phyloP scores from a whole-genome alignment of 2,329 filamentous ascomycete species.

The Didymella exigua region DNA sequence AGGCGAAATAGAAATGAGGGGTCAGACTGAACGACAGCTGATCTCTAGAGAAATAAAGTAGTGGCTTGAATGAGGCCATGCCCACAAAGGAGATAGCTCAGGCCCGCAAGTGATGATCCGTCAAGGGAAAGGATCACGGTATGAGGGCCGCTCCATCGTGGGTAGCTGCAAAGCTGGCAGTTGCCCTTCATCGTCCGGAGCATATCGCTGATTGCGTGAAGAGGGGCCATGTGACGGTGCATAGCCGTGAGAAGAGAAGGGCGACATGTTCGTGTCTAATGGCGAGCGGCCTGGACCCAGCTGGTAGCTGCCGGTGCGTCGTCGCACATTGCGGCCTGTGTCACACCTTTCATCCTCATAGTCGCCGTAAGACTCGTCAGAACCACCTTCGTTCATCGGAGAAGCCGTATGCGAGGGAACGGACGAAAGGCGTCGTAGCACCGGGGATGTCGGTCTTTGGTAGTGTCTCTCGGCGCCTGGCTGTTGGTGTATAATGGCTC shows the following conservation, averaged over 20 bases:
- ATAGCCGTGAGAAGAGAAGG: conserved; percentile 28
- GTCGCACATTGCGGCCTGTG: conserved; percentile 45
- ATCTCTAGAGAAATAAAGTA: background rate
- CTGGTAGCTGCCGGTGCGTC: conserved; percentile 46
- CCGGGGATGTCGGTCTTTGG: conserved; percentile 52
- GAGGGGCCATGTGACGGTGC: background rate
- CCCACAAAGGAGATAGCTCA: background rate
- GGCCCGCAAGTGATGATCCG: background rate
- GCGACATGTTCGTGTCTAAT: conserved; percentile 26
- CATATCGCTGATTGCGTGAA: conserved; percentile 2
- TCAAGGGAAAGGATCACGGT: conserved; percentile 26
- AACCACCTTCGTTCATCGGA: conserved; percentile 37
- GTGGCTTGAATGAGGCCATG: background rate
- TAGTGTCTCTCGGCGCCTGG: conserved; percentile 58
- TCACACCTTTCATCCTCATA: conserved; percentile 41
- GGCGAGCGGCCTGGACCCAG: conserved; percentile 34
- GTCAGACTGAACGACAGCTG: background rate
- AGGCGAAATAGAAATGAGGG: background rate
- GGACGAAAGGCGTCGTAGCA: conserved; percentile 41
- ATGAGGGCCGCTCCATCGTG: conserved; percentile 17
- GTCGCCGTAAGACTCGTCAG: conserved; percentile 39
- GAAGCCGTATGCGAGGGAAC: conserved; percentile 37
- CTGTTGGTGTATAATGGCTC: conserved; percentile 61
- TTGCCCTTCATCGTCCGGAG: conserved; percentile 20
- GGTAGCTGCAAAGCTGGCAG: conserved; percentile 4